These are phyloP conservation scores for Suhomyces choctaworum DNA, from an alignment of 1,139 yeast genomes.

Conservation along the genomic window DNA sequence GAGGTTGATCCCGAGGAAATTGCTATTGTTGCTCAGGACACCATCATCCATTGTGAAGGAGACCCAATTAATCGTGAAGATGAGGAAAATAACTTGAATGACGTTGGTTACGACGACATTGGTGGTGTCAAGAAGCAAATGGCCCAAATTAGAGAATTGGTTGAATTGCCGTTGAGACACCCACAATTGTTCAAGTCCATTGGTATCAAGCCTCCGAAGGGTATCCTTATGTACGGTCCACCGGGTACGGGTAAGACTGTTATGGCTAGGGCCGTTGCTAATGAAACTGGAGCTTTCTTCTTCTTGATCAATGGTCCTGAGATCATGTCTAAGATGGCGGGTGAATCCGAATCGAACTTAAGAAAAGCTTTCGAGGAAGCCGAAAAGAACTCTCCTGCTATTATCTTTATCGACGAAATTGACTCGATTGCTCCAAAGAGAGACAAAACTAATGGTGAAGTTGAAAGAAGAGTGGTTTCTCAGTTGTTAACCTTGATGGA, in stretches of 20 bases:
- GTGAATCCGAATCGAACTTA: constrained; percentile 96
- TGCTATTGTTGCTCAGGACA: constrained; percentile 98
- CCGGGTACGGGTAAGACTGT: constrained; percentile 99
- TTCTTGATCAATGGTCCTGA: constrained; percentile 99
- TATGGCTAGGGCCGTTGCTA: constrained; percentile 99
- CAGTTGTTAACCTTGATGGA: constrained; percentile 97
- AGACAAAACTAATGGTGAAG: constrained; percentile 99
- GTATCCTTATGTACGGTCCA: constrained; percentile 96
- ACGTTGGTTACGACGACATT: constrained; percentile 97
- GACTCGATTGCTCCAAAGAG: constrained; percentile 99
- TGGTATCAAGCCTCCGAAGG: constrained; percentile 97
- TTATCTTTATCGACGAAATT: constrained; percentile 96
- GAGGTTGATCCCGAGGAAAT: constrained; percentile 97
- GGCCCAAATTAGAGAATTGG: constrained; percentile 98
- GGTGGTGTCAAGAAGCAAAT: constrained; percentile 99
- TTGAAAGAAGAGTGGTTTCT: constrained; percentile 93
- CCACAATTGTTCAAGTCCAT: constrained; percentile 95
- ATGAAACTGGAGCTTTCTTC: constrained; percentile 98
- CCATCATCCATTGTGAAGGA: constrained; percentile 97
- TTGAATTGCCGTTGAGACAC: constrained; percentile 93
- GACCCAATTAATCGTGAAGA: constrained; percentile 99
- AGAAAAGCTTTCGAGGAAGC: constrained; percentile 99
- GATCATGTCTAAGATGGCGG: constrained; percentile 99
- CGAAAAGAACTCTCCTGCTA: constrained; percentile 94
- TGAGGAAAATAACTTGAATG: constrained; percentile 93